Percentiles rank a stretch among this genome's conserved stretches.
phyloP scores from a whole-genome alignment of 2,329 filamentous ascomycete species.

The Neonectria punicea region DNA sequence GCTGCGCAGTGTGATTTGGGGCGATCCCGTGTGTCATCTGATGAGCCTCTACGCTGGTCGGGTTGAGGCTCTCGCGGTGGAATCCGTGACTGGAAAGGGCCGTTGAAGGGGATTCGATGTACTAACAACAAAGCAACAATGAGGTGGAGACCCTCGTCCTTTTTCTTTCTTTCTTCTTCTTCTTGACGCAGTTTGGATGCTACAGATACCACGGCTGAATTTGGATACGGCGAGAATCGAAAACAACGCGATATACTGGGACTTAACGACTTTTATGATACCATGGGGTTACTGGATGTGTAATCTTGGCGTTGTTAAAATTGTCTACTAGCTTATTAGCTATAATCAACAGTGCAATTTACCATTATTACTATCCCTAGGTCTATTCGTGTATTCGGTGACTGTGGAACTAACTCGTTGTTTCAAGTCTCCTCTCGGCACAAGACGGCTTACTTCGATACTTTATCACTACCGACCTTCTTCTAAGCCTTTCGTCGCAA shows the following conservation, averaged over 20 bases:
- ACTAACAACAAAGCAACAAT: not conserved
- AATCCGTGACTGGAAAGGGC: slow-evolving; percentile 52
- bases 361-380: not conserved
- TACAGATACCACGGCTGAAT: not conserved
- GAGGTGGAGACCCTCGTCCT: not conserved
- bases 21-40: slow-evolving; percentile 81
- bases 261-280: slow-evolving; percentile 18
- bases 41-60: slow-evolving; percentile 82
- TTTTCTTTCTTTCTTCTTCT: not conserved
- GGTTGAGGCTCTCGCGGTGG: slow-evolving; percentile 76
- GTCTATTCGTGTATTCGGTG: not conserved
- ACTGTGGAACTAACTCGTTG: not conserved
- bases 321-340: not conserved
- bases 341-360: not conserved
- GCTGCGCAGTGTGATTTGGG: slow-evolving; percentile 78
- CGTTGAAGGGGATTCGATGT: slow-evolving; percentile 1
- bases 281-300: slow-evolving; percentile 15
- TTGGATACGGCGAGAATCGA: not conserved
- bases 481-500: no score
- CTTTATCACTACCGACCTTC: not conserved
- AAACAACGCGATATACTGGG: slow-evolving; percentile 1
- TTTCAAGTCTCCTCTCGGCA: not conserved
- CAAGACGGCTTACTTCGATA: not conserved
- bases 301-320: not conserved
- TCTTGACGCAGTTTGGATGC: not conserved